phyloP scores from a whole-genome alignment of 1,284 basidiomycete species.

The Inonotus hispidus region DNA sequence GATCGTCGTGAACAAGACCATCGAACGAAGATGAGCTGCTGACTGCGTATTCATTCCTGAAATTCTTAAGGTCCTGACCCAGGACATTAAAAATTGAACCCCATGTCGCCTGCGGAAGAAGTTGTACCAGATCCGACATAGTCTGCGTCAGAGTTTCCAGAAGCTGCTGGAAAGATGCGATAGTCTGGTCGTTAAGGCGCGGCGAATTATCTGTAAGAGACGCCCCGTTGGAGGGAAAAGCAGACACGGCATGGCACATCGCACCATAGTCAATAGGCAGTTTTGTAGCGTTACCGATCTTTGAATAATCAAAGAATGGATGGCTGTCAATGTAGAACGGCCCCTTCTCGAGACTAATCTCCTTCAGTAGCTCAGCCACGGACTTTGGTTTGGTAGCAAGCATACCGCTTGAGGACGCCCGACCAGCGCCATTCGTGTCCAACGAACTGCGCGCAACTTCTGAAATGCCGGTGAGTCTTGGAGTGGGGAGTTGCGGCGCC shows the following conservation, averaged over 20 bases:
- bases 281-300: constrained; percentile 64
- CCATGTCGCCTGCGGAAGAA: constrained; percentile 81
- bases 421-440: constrained; percentile 39
- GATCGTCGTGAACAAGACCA: constrained; percentile 76
- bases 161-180: constrained; percentile 79
- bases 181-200: constrained; percentile 78
- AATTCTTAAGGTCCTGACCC: constrained; percentile 16
- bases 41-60: constrained; percentile 15
- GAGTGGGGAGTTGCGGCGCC: constrained; percentile 32
- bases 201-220: constrained; percentile 75
- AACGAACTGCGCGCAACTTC: constrained; percentile 18
- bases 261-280: constrained; percentile 78
- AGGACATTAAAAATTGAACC: constrained; percentile 26
- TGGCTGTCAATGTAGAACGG: constrained; percentile 59
- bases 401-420: constrained; percentile 50
- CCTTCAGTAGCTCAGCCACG: constrained; percentile 55
- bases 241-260: constrained; percentile 76
- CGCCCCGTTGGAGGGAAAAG: constrained; percentile 78
- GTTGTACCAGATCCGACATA: constrained; percentile 73
- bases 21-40: constrained; percentile 80
- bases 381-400: constrained; percentile 40
- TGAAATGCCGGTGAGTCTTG: constrained; percentile 24
- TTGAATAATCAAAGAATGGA: constrained; percentile 66
- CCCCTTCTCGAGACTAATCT: constrained; percentile 57
- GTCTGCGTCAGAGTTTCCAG: constrained; percentile 81